phyloP scores from a whole-genome alignment of 129 eudicot species.

The Arctium lappa region DNA sequence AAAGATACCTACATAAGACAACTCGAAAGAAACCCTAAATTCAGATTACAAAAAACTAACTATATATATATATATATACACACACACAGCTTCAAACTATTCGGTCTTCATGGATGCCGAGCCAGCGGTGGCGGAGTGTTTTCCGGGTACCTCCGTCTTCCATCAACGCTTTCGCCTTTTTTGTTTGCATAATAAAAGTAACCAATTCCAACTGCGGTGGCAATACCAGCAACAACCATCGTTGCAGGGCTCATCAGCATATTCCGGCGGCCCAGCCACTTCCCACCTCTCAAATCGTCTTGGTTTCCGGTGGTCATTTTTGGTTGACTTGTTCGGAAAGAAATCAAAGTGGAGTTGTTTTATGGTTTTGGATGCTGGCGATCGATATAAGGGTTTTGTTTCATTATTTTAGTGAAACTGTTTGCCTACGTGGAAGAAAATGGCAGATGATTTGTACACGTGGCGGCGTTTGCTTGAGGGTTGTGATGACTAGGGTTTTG shows the following conservation, averaged over 20 bases:
- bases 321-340: background rate
- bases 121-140: constrained; percentile 27
- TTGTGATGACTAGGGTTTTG: constrained; percentile 15
- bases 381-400: background rate
- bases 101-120: constrained; percentile 16
- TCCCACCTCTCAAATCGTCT: constrained; percentile 24
- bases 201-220: constrained; percentile 17
- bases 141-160: constrained; percentile 29
- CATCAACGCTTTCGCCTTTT: constrained; percentile 16
- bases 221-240: constrained; percentile 32
- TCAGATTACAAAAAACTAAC: background rate
- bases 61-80: no score
- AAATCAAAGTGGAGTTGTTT: background rate
- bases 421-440: constrained; percentile 14
- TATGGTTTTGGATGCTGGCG: background rate
- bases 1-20: no score
- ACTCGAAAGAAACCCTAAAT: background rate
- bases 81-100: background rate
- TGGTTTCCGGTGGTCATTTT: constrained; percentile 23
- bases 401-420: no score
- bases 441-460: background rate
- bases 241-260: constrained; percentile 30
- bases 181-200: constrained; percentile 28
- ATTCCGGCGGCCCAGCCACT: constrained; percentile 33
- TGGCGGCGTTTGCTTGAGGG: constrained; percentile 1